Evolutionary conservation across 768 basidiomycete genomes (phyloP).

Genomic region (Rhodotorula graminis): DNA sequence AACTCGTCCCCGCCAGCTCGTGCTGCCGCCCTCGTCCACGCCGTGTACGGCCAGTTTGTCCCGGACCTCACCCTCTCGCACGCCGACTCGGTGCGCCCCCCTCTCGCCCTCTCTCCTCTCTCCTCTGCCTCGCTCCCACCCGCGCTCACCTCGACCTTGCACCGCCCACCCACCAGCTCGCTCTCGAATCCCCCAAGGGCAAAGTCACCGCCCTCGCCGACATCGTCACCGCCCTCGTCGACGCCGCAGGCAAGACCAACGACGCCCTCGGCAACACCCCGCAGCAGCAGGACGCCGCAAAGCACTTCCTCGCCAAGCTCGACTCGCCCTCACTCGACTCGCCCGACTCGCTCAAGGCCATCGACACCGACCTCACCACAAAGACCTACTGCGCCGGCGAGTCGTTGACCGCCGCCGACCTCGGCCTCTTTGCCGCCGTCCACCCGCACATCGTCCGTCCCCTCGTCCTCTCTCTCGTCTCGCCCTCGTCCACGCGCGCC

Average conservation of each 20-base stretch:
- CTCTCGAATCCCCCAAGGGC: neutral
- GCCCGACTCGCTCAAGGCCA: conserved; percentile 53
- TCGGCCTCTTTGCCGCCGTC: conserved; percentile 82
- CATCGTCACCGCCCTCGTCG: conserved; percentile 31
- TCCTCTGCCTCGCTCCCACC: neutral
- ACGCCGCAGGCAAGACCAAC: conserved; percentile 36
- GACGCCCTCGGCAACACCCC: conserved; percentile 35
- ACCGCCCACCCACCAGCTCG: conserved; percentile 1
- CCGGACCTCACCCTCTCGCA: conserved; percentile 15
- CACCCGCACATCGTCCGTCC: conserved; percentile 66
- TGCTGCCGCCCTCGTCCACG: conserved; percentile 21
- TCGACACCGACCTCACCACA: conserved; percentile 66
- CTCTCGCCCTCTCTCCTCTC: neutral
- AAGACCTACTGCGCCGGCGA: conserved; percentile 81
- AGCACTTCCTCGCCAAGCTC: conserved; percentile 64
- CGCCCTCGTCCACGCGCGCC: too few relatives aligned
- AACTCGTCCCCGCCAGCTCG: conserved; percentile 18
- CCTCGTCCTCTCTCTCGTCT: neutral
- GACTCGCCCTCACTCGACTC: conserved; percentile 46
- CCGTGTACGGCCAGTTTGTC: conserved; percentile 33
- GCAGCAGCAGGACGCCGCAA: conserved; percentile 53
- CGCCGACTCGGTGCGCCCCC: conserved; percentile 24
- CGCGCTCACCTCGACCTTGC: neutral
- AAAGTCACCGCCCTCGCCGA: conserved; percentile 20
- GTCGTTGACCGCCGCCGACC: conserved; percentile 80